These are phyloP conservation scores for Cryptococcus sp. DNA, from an alignment of 1,284 basidiomycete species.

Conservation along the genomic window DNA sequence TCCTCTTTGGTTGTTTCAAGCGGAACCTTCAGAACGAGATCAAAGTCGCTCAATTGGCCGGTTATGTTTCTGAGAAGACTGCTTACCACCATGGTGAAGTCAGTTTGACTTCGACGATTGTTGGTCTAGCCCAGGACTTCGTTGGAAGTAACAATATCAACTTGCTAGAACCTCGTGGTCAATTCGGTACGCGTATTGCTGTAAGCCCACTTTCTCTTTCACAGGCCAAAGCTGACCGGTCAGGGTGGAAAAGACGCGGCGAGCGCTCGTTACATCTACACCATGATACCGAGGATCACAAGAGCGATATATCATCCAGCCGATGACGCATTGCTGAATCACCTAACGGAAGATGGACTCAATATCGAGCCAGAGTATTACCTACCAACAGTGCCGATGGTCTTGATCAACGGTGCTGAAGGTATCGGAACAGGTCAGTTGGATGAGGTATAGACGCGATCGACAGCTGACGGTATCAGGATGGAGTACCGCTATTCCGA, in stretches of 20 bases:
- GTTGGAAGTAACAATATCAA: constrained; percentile 97
- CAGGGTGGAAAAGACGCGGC: constrained; percentile 93
- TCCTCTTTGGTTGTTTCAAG: constrained; percentile 93
- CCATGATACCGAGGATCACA: constrained; percentile 72
- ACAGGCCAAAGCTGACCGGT: constrained; percentile 19
- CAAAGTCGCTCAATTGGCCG: constrained; percentile 94
- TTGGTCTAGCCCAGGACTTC: constrained; percentile 89
- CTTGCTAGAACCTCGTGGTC: constrained; percentile 82
- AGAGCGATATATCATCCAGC: constrained; percentile 73
- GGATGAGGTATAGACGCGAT: background rate
- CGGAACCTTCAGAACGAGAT: constrained; percentile 87
- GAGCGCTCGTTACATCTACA: constrained; percentile 95
- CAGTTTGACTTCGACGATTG: constrained; percentile 81
- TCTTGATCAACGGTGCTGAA: constrained; percentile 91
- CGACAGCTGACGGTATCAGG: constrained; percentile 52
- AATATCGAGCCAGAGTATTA: constrained; percentile 94
- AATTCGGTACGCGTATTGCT: constrained; percentile 81
- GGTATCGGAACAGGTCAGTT: constrained; percentile 88
- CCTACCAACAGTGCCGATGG: constrained; percentile 81
- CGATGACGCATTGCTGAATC: constrained; percentile 80
- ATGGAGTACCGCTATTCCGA: constrained; percentile 92
- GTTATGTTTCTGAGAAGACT: constrained; percentile 89
- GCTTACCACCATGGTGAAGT: constrained; percentile 96
- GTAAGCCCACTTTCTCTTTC: constrained; percentile 24
- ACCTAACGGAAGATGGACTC: constrained; percentile 82